Percentiles rank a stretch among this genome's conserved stretches.
Conservation (phyloP, 164 flowering plant genomes). For the Dillenia suffruticosa region DNA sequence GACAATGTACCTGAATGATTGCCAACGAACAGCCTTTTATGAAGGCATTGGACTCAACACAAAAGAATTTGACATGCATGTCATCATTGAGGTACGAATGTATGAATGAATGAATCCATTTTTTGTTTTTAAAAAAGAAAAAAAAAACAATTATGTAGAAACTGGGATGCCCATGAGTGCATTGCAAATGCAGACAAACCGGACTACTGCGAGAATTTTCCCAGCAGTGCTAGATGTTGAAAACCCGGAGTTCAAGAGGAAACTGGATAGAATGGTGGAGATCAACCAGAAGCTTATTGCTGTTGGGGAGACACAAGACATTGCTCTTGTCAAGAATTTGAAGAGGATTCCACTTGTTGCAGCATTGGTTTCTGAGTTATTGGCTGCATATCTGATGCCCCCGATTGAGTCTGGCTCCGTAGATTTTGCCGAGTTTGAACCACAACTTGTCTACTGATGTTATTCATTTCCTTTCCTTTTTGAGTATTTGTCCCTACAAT, state of each 20-base stretch:
- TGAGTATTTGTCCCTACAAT: too few relatives aligned
- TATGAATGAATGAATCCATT: conserved; percentile 9
- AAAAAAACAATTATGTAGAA: neutral
- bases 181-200: conserved; percentile 73
- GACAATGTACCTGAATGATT: conserved; percentile 99
- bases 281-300: conserved; percentile 69
- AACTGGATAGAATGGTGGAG: conserved; percentile 88
- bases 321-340: conserved; percentile 68
- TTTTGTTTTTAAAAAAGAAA: neutral
- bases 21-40: conserved; percentile 91
- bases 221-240: conserved; percentile 95
- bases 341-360: conserved; percentile 84
- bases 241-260: conserved; percentile 98
- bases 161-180: neutral
- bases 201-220: conserved; percentile 95
- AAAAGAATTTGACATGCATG: conserved; percentile 99
- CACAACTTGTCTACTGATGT: conserved; percentile 71
- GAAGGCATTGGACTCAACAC: conserved; percentile 98
- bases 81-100: conserved; percentile 99
- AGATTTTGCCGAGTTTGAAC: conserved; percentile 90
- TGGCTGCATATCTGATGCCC: conserved; percentile 95
- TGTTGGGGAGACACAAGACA: conserved; percentile 59
- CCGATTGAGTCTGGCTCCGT: conserved; percentile 96
- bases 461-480: neutral
- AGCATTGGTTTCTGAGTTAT: conserved; percentile 71